Base-by-base conservation (phyloP, 345 rosid genomes). In the Hypericum perforatum region DNA sequence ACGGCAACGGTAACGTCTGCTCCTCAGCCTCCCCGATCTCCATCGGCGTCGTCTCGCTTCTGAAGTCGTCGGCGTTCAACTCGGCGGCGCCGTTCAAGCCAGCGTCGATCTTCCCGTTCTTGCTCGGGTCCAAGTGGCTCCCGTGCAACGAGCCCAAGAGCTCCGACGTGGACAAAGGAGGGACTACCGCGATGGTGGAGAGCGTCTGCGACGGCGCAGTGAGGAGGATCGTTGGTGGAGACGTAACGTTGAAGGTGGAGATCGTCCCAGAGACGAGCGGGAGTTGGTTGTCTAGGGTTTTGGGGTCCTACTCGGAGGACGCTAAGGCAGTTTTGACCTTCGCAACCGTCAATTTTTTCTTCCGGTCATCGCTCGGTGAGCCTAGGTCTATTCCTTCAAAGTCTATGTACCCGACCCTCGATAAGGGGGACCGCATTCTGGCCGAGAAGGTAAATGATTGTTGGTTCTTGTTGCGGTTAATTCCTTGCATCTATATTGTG, bases 341-440 rank as follows among this genome's bases (percentile, higher is more conserved):
- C 0, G 63, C 89, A 32, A 91, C 89, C 8, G 96, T 91, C 48
- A 79, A 72, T 62, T 59, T 91, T 16, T 66, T 91, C 53, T 86
- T 91, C 63, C 78, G 79, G 16, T 91, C 96, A 6, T 66, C 76
- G 15, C 58, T 90, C 63, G 97, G 91, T 0, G 94, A 90, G 76
- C 91, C 96, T 2, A 79, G 85, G 54, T 84, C 96, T 5, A 90
- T 90, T 53, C 91, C 94, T 9, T 82, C 96, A 0, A 5, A 68
- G 12, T 91, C 96, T 60, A 91, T 91, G 98, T 71, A 37, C 51
- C 98, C 98, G 40, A 91, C 96, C 38, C 78, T 90, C 6, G 89
- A 84, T 53, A 82, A 80, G 11, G 96, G 94, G 41, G 94, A 86
- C 66, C 86, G 95, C 52, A 66, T 90, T 74, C 56, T 90, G 59